phyloP scores from a whole-genome alignment of 495 filamentous ascomycete genomes.

The Rhizodiscina lignyota region DNA sequence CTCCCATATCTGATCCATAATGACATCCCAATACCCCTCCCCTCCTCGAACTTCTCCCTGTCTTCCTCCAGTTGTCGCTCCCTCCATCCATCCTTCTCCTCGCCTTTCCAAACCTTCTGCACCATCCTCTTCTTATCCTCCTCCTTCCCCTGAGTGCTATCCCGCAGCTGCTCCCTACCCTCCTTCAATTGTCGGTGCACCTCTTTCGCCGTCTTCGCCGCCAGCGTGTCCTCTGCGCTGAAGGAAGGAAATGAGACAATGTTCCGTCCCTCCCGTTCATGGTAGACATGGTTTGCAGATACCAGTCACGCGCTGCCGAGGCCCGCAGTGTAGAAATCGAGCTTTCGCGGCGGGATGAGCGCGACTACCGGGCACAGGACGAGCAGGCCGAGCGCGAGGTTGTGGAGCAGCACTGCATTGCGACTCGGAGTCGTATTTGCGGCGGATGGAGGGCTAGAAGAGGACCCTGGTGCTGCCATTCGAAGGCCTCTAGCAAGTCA shows the following conservation, averaged over 20 bases:
- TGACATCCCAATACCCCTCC: slow-evolving; percentile 66
- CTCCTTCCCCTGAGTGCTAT: slow-evolving; percentile 16
- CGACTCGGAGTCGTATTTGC: too few species aligned
- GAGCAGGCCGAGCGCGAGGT: slow-evolving; percentile 43
- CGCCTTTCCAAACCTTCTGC: slow-evolving; percentile 47
- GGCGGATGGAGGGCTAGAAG: too few species aligned
- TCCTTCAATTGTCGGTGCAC: slow-evolving; percentile 24
- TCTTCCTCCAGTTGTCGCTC: slow-evolving; percentile 52
- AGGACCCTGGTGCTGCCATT: too few species aligned
- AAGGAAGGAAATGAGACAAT: slow-evolving; percentile 21
- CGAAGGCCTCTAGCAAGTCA: too few species aligned
- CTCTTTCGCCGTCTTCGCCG: slow-evolving; percentile 35
- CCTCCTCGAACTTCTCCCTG: slow-evolving; percentile 53
- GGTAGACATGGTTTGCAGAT: slow-evolving; percentile 49
- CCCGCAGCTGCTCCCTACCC: slow-evolving; percentile 13
- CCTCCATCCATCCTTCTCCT: slow-evolving; percentile 53
- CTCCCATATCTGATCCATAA: slow-evolving; percentile 71
- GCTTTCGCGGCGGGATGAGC: slow-evolving; percentile 62
- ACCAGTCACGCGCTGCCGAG: slow-evolving; percentile 40
- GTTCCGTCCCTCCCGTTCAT: slow-evolving; percentile 39
- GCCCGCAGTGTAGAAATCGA: slow-evolving; percentile 50
- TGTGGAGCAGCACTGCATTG: too few species aligned
- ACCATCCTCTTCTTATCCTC: slow-evolving; percentile 27
- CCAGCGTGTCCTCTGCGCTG: slow-evolving; percentile 7
- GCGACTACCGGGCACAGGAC: slow-evolving; percentile 54